Evolutionary conservation across 1,284 basidiomycete genomes (phyloP).

Genomic region (Thelephora terrestris): DNA sequence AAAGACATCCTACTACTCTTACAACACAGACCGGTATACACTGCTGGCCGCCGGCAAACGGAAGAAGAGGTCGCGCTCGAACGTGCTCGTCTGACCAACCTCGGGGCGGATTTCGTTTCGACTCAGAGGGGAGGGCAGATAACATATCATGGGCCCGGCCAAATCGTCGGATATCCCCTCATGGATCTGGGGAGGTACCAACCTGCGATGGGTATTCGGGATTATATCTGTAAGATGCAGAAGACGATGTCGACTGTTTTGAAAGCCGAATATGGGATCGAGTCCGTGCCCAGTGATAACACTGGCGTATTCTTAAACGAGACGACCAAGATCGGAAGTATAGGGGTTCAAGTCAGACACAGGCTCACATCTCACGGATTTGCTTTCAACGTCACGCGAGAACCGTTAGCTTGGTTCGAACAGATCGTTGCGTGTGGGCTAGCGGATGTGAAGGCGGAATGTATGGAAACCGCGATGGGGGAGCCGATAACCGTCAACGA

Average conservation of each 20-base stretch:
- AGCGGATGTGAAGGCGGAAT: constrained; percentile 72
- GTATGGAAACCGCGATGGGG: constrained; percentile 38
- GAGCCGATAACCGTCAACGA: constrained; percentile 30
- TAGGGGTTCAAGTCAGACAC: constrained; percentile 94
- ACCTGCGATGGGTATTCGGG: constrained; percentile 42
- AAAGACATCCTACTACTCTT: constrained; percentile 63
- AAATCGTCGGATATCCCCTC: constrained; percentile 93
- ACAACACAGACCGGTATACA: constrained; percentile 91
- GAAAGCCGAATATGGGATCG: constrained; percentile 42
- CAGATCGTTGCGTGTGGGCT: constrained; percentile 89
- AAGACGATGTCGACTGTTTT: constrained; percentile 52
- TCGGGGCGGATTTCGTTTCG: constrained; percentile 83
- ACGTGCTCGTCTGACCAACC: constrained; percentile 50
- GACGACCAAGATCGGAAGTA: constrained; percentile 78
- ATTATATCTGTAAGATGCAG: constrained; percentile 69
- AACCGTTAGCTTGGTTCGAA: constrained; percentile 80
- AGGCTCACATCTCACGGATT: constrained; percentile 94
- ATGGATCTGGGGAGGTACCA: constrained; percentile 62
- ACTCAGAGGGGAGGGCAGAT: constrained; percentile 87
- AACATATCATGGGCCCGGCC: constrained; percentile 97
- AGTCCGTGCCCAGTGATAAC: constrained; percentile 47
- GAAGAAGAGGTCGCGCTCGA: constrained; percentile 56
- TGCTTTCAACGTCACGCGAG: constrained; percentile 80
- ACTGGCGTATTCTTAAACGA: constrained; percentile 70
- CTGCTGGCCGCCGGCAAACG: constrained; percentile 79